These are phyloP conservation scores for Ceratobasidium sp. DNA, from an alignment of 1,284 basidiomycete species.

Conservation along the genomic window DNA sequence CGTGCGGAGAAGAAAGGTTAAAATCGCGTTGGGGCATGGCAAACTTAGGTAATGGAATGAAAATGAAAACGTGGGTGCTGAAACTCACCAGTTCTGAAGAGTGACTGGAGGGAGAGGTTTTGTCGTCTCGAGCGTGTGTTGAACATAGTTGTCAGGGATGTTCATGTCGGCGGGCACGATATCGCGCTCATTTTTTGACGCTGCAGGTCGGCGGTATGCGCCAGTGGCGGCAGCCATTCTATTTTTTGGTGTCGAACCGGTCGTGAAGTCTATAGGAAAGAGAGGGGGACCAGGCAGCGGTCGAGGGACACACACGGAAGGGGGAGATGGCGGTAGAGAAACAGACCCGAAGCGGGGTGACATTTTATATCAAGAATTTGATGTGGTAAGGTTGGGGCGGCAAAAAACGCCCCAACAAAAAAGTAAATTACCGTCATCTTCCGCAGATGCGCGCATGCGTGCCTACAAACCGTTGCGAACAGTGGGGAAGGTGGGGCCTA, in stretches of 20 bases:
- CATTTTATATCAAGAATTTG: constrained; percentile 13
- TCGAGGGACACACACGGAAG: constrained; percentile 12
- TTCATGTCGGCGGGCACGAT: constrained; percentile 66
- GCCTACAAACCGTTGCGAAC: background rate
- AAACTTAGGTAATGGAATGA: constrained; percentile 50
- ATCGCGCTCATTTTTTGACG: constrained; percentile 41
- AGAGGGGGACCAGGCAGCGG: constrained; percentile 25
- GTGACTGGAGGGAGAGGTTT: constrained; percentile 82
- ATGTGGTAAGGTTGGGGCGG: constrained; percentile 32
- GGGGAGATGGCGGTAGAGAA: constrained; percentile 33
- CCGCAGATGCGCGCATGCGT: background rate
- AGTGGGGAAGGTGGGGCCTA: background rate
- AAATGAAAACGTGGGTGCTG: background rate
- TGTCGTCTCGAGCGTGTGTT: constrained; percentile 80
- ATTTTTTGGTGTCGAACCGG: constrained; percentile 32
- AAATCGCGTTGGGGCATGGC: constrained; percentile 32
- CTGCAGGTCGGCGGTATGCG: constrained; percentile 23
- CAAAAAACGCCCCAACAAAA: constrained; percentile 33
- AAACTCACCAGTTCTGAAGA: constrained; percentile 63
- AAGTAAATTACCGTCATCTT: constrained; percentile 3
- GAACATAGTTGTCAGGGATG: constrained; percentile 91
- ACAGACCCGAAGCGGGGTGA: constrained; percentile 9
- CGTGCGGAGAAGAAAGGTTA: constrained; percentile 4
- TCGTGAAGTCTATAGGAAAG: constrained; percentile 23
- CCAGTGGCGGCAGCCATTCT: constrained; percentile 37